Base-by-base conservation (phyloP, 768 basidiomycete species). In the Pleurotus ostreatus region DNA sequence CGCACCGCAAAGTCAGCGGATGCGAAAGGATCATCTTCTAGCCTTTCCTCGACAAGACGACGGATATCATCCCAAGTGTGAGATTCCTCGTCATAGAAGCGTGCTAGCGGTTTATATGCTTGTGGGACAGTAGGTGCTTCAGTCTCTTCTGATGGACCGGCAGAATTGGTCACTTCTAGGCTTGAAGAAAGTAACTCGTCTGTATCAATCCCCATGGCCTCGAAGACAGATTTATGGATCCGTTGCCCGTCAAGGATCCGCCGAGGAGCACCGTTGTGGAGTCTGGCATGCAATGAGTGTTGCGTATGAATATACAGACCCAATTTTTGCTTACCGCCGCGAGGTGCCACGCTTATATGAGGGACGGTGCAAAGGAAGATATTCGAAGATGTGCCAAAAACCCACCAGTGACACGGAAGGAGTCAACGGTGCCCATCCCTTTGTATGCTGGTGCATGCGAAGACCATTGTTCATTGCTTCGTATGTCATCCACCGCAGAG, bases 401-500 rank as follows among this genome's bases (percentile, higher is more conserved):
- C 18, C 18, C 13, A 16, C 23, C 5, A 47, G 46, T 1, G 46
- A 47, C 23, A 22, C 22, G 1, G n/a, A 22, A 1, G 46, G 16
- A 16, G 22, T 47, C n/a, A 23, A 15, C 6, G 46, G 6, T 12
- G 20, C 23, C 46, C 46, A 47, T 18, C 9, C 55, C 26, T 16
- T 47, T 53, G 18, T 37, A 38, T 52, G 30, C 5, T 23, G 49
- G 11, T n/a, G 30, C 22, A 52, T 34, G 25, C 22, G 25, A 5
- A 54, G 39, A 11, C 55, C 55, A 34, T 22, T 20, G 5, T 22
- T 22, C 8, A 56, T 22, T 23, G 47, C 55, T 56, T 56, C 46
- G 20, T 56, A 41, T 30, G 46, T n/a, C 47, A 49, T 49, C 55
- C 55, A 56, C 9, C 46, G 55, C 11, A 56, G 37, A 8, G 56